These are phyloP conservation scores for Stagonosporopsis chrysanthemi DNA, from an alignment of 2,329 filamentous ascomycete genomes.

Conservation along the genomic window DNA sequence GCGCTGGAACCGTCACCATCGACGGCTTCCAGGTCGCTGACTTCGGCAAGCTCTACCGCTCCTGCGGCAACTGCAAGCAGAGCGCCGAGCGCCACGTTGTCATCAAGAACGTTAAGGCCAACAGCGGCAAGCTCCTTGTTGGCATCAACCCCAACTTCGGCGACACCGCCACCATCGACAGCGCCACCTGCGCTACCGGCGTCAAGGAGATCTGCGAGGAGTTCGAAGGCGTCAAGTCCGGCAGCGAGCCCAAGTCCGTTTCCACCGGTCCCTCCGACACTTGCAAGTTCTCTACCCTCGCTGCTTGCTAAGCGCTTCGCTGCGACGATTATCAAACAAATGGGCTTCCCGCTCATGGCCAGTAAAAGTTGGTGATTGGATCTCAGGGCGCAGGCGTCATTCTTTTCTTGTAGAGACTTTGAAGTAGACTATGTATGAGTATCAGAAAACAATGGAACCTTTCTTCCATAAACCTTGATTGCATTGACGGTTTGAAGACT, in stretches of 20 bases:
- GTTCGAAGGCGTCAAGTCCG: conserved; percentile 28
- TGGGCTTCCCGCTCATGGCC: background rate
- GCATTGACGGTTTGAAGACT: background rate
- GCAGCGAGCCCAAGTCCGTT: conserved; percentile 28
- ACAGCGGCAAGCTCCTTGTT: conserved; percentile 51
- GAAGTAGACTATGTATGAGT: conserved; percentile 2
- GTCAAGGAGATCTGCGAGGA: conserved; percentile 35
- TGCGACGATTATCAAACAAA: background rate
- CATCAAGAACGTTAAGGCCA: conserved; percentile 52
- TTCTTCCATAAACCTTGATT: background rate
- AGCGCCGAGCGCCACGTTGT: conserved; percentile 52
- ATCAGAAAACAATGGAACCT: background rate
- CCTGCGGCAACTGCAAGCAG: conserved; percentile 57
- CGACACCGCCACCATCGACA: conserved; percentile 51
- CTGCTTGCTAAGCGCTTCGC: conserved; percentile 30
- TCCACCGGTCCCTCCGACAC: conserved; percentile 22
- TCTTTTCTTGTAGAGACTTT: conserved; percentile 31
- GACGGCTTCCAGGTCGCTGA: conserved; percentile 39
- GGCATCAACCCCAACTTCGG: conserved; percentile 61
- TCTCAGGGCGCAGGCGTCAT: conserved; percentile 22
- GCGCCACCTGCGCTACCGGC: conserved; percentile 26
- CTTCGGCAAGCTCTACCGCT: conserved; percentile 53
- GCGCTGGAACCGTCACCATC: conserved; percentile 47
- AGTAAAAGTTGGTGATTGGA: conserved; percentile 5
- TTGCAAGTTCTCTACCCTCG: conserved; percentile 32